These are phyloP conservation scores for Chrysoporthe puriensis DNA, from an alignment of 2,329 filamentous ascomycete genomes.

Conservation along the genomic window DNA sequence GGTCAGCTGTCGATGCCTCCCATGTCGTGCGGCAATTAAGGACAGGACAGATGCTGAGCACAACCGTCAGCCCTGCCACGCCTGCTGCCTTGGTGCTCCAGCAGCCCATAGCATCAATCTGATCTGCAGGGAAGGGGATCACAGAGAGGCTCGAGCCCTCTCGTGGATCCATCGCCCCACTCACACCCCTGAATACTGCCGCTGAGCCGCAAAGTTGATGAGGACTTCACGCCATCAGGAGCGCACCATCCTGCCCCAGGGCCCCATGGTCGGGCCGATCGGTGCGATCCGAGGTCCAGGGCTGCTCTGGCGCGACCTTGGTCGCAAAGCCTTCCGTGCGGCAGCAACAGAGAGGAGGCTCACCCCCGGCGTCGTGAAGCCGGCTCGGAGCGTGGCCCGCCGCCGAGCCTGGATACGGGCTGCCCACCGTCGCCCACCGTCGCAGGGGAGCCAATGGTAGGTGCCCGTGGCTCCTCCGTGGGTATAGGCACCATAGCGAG, in stretches of 20 bases:
- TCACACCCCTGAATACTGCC: constrained; percentile 26
- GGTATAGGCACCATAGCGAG: too few relatives aligned
- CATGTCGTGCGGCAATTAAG: neutral
- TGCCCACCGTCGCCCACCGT: too few relatives aligned
- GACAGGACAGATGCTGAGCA: neutral
- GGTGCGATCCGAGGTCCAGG: neutral
- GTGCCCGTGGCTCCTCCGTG: too few relatives aligned
- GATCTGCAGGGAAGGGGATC: constrained; percentile 19
- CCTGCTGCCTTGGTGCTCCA: neutral
- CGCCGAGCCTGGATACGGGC: too few relatives aligned
- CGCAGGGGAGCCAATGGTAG: too few relatives aligned
- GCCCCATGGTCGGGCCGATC: neutral
- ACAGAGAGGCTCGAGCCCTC: constrained; percentile 23
- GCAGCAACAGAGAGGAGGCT: neutral
- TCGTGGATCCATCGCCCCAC: constrained; percentile 22
- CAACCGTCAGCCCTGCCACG: neutral
- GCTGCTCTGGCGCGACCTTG: neutral
- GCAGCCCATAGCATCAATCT: constrained; percentile 5
- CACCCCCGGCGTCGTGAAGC: neutral
- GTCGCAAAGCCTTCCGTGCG: neutral
- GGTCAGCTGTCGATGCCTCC: constrained; percentile 11
- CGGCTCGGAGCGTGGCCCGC: too few relatives aligned
- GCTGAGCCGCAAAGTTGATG: constrained; percentile 23
- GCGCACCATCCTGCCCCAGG: neutral
- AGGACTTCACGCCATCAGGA: constrained; percentile 11